phyloP scores from a whole-genome alignment of 2,329 filamentous ascomycete genomes.

The Lecanosticta acicola region DNA sequence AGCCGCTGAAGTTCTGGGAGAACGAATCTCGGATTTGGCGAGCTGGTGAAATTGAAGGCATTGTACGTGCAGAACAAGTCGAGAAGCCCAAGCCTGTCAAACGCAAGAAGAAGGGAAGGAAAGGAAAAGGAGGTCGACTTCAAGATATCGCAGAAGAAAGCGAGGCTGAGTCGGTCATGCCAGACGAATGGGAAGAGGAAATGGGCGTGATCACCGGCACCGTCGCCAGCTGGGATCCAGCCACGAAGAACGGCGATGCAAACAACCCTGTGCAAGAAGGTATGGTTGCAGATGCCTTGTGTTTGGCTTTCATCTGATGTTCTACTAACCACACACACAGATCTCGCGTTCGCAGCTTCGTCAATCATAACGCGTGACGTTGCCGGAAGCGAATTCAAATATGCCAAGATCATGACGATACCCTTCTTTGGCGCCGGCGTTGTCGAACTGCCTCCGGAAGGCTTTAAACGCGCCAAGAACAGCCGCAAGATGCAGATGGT shows the following conservation, averaged over 20 bases:
- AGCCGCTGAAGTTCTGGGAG: constrained; percentile 78
- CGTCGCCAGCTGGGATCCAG: constrained; percentile 52
- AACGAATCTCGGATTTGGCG: constrained; percentile 71
- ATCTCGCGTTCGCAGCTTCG: constrained; percentile 55
- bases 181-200: constrained; percentile 67
- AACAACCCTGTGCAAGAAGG: constrained; percentile 40
- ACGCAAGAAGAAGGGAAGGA: constrained; percentile 32
- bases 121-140: constrained; percentile 31
- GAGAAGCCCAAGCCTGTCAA: constrained; percentile 28
- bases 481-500: constrained; percentile 94
- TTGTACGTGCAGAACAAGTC: constrained; percentile 67
- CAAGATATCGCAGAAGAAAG: constrained; percentile 36
- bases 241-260: constrained; percentile 25
- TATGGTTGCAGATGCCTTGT: constrained; percentile 27
- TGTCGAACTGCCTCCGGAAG: constrained; percentile 77
- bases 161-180: constrained; percentile 50
- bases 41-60: constrained; percentile 65
- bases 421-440: constrained; percentile 86
- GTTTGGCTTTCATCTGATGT: neutral
- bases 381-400: constrained; percentile 67
- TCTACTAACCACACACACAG: constrained; percentile 34
- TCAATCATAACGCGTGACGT: constrained; percentile 55
- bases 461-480: constrained; percentile 86
- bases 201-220: constrained; percentile 59
- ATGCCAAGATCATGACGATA: constrained; percentile 78